Percentiles rank a stretch among this genome's conserved stretches.
These are phyloP conservation scores for Hygrocybe coccinea DNA, from an alignment of 768 basidiomycete species.

Conservation along the genomic window DNA sequence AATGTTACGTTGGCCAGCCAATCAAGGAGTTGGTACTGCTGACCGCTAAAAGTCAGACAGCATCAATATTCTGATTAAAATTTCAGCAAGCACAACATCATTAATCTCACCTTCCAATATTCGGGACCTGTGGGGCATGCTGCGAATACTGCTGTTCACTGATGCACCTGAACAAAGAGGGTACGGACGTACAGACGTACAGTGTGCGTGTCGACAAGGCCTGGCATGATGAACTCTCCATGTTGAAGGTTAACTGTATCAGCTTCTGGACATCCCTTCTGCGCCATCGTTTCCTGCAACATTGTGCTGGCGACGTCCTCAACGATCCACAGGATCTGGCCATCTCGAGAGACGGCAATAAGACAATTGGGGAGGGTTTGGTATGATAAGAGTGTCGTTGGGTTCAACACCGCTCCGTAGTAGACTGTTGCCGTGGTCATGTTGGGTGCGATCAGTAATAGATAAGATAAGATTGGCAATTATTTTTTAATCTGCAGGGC, in stretches of 20 bases:
- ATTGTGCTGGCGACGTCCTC: conserved; percentile 46
- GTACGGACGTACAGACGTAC: conserved; percentile 52
- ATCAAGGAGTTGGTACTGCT: conserved; percentile 80
- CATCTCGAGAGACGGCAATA: conserved; percentile 44
- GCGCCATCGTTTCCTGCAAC: conserved; percentile 47
- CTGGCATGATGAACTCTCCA: conserved; percentile 76
- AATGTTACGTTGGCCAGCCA: conserved; percentile 87
- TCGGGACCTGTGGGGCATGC: conserved; percentile 81
- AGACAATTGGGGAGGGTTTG: conserved; percentile 41
- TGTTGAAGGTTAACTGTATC: conserved; percentile 40
- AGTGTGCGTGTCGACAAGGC: conserved; percentile 88
- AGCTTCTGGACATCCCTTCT: conserved; percentile 46
- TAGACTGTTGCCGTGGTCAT: conserved; percentile 38
- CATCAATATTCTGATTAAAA: neutral
- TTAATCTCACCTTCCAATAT: conserved; percentile 52
- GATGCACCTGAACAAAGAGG: neutral
- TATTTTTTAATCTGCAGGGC: no score
- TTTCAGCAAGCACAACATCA: neutral
- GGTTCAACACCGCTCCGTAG: conserved; percentile 49
- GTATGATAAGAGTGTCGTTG: conserved; percentile 33
- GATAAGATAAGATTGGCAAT: neutral
- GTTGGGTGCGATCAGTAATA: neutral
- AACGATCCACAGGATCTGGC: conserved; percentile 69
- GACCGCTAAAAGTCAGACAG: conserved; percentile 49
- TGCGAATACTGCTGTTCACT: conserved; percentile 21